A percentile compares a stretch with the other conserved stretches of the same genome.
Evolutionary conservation across 306 rosid genomes (phyloP).

Genomic region (Benincasa hispida): DNA sequence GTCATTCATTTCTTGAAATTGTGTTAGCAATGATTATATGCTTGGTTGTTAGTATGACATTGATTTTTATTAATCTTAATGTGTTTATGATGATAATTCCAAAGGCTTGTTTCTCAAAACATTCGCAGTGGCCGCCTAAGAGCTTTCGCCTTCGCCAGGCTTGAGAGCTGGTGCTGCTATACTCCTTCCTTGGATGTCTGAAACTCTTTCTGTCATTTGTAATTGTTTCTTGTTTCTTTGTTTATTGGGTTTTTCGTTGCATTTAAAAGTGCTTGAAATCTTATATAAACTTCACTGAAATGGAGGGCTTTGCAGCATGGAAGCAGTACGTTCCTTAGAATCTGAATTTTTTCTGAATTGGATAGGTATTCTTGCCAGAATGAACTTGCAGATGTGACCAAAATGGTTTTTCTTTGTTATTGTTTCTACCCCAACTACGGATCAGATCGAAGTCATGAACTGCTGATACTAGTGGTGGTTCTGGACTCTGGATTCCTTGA

Average conservation of each 20-base stretch:
- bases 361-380: not conserved
- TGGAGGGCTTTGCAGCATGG: not conserved
- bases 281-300: not conserved
- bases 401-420: no score
- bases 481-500: not conserved
- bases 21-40: no score
- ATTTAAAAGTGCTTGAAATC: not conserved
- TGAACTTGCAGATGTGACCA: not conserved
- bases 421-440: no score
- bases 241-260: not conserved
- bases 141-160: no score
- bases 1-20: not conserved
- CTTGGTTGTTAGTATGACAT: no score
- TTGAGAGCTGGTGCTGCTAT: slow-evolving; percentile 11
- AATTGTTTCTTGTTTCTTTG: not conserved
- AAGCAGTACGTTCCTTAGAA: not conserved
- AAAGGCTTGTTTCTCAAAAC: slow-evolving; percentile 22
- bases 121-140: no score
- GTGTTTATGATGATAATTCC: slow-evolving; percentile 14
- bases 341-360: not conserved
- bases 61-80: no score
- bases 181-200: slow-evolving; percentile 2
- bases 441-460: not conserved
- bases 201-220: not conserved
- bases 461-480: not conserved